These are phyloP conservation scores for Xylariales sp. DNA, from an alignment of 2,329 filamentous ascomycete species.

Conservation along the genomic window DNA sequence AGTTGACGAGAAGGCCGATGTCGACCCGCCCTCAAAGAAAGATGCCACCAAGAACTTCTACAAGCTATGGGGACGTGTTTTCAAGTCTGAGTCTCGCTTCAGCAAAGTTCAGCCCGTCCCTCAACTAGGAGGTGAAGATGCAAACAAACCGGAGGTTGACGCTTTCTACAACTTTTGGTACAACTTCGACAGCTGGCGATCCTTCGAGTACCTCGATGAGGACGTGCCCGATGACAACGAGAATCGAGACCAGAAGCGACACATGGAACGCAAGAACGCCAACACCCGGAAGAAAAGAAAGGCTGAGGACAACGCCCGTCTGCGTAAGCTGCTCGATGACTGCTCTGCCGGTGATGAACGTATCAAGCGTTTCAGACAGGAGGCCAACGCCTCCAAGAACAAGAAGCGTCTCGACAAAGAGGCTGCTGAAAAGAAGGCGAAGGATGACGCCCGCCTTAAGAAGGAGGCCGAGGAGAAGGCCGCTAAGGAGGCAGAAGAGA, in stretches of 20 bases:
- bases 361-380: constrained; percentile 94
- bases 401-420: constrained; percentile 89
- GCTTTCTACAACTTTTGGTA: constrained; percentile 99
- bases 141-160: constrained; percentile 85
- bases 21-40: constrained; percentile 91
- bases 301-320: constrained; percentile 90
- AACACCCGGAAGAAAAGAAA: constrained; percentile 99
- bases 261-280: constrained; percentile 97
- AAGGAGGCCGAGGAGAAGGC: constrained; percentile 80
- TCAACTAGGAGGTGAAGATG: constrained; percentile 75
- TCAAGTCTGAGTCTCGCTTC: constrained; percentile 90
- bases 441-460: constrained; percentile 77
- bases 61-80: constrained; percentile 88
- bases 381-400: constrained; percentile 91
- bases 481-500: constrained; percentile 78
- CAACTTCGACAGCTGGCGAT: constrained; percentile 97
- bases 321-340: constrained; percentile 87
- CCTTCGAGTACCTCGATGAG: constrained; percentile 97
- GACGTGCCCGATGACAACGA: constrained; percentile 98
- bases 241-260: constrained; percentile 97
- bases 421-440: constrained; percentile 80
- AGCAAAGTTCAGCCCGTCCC: constrained; percentile 88
- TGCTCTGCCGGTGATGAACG: constrained; percentile 81
- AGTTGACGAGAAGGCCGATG: constrained; percentile 88
- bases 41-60: constrained; percentile 85